Evolutionary conservation across 768 basidiomycete species (phyloP), one percentile per base, ranked within the genome.

Genomic region (Mycena floridula): DNA sequence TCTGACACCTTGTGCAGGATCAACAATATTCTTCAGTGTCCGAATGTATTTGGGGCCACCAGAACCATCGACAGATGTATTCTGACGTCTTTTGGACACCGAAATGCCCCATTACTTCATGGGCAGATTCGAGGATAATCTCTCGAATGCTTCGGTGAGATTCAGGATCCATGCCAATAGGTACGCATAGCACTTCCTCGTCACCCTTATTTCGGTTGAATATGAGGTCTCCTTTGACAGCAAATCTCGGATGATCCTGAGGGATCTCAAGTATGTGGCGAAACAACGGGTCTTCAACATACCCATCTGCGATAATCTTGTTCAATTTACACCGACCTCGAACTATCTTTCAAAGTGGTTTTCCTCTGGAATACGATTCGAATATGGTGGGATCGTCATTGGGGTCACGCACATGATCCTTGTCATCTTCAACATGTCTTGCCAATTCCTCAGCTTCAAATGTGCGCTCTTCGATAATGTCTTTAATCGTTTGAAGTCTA

Each of bases 41-140:
- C 2, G 21, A 9, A 0, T 28, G 43, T 9, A 30, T 30, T 9
- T 16, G 9, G 9, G 28, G 28, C 28, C 28, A 30, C 28, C 28
- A 30, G 28, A 9, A 30, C 28, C 28, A 30, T 9, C 16, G 28
- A 9, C 28, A 16, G 16, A 30, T 9, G 16, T 30, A 62, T 2
- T 56, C 51, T 5, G 39, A 7, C 0, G 63, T 64, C 25, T 52
- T 50, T 2, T 48, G 44, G 0, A 25, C 1, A 0, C 59, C 57
- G 11, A 59, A 45, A 35, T 63, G 61, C 1, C 60, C 62, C 0
- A 63, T 43, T 0, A 50, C 40, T 5, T 21, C 25, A 37, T 63
- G 62, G 1, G 55, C 60, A 4, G 51, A n/a, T 27, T 22, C 18
- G 13, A 42, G 8, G 8, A 42, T 20, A 8, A 24, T 8, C 13